A percentile compares a stretch with the other conserved stretches of the same genome.
phyloP scores from a whole-genome alignment of 2,329 filamentous ascomycete genomes.

The Plectosphaerella plurivora region DNA sequence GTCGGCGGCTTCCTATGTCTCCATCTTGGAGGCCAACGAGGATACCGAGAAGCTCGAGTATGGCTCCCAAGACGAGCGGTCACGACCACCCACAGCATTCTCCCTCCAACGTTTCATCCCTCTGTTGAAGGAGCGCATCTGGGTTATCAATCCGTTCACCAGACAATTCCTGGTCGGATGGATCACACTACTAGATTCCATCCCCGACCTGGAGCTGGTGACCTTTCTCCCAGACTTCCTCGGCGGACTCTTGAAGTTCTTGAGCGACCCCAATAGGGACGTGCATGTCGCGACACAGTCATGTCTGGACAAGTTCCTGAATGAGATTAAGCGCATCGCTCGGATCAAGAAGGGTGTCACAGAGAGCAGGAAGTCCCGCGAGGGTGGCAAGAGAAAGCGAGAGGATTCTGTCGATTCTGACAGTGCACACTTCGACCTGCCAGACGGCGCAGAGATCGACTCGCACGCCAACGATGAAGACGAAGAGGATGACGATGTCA shows the following conservation, averaged over 20 bases:
- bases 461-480: constrained; percentile 50
- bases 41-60: constrained; percentile 41
- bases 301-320: constrained; percentile 83
- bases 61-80: constrained; percentile 16
- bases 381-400: constrained; percentile 63
- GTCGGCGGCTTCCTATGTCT: constrained; percentile 91
- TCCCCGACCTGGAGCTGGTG: constrained; percentile 92
- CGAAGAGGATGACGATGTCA: constrained; percentile 53
- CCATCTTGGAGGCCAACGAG: constrained; percentile 65
- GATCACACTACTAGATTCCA: constrained; percentile 92
- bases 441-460: constrained; percentile 57
- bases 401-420: constrained; percentile 66
- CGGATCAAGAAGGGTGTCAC: constrained; percentile 87
- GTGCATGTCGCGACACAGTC: constrained; percentile 92
- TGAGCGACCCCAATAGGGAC: constrained; percentile 86
- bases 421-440: constrained; percentile 53
- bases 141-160: constrained; percentile 91
- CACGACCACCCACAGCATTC: constrained; percentile 75
- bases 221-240: constrained; percentile 90
- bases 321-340: constrained; percentile 91
- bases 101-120: constrained; percentile 89
- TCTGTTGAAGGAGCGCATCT: constrained; percentile 87
- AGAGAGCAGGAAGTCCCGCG: constrained; percentile 72
- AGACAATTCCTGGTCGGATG: constrained; percentile 93
- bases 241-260: constrained; percentile 81